Evolutionary conservation across 2,329 filamentous ascomycete genomes (phyloP), one percentile per base, ranked within the genome.

Genomic region (Gremmenia infestans): DNA sequence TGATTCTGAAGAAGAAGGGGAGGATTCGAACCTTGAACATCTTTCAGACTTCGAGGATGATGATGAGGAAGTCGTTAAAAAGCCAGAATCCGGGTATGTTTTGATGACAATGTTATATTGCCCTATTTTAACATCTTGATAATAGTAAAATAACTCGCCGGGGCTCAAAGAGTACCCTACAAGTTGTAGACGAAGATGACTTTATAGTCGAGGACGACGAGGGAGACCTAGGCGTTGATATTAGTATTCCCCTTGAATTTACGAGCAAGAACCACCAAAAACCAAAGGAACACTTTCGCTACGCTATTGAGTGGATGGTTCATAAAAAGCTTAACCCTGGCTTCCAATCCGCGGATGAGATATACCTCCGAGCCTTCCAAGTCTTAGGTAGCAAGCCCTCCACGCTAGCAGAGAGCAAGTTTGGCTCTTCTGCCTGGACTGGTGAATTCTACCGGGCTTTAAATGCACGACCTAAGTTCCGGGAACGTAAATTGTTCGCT

Each of bases 241-340:
- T 73, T 23, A 35, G 77, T 3, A 82, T 90, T 2, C 89, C 89
- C 0, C 74, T 92, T 1, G 75, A 87, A 63, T 91, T 90, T 68
- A 88, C 85, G 0, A 72, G 78, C 3, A 79, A 87, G 55, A 79
- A 82, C 0, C 83, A 85, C 59, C 85, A 85, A 62, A 87, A 87
- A 50, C 74, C 86, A 0, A 85, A 84, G 60, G 84, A 89, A 40
- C 82, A 91, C 50, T 93, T 93, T 73, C 81, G 81, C 48, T 83
- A 86, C 63, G 86, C 83, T 0, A 77, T 93, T 2, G 87, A 91
- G 67, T 93, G 88, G 88, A 86, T 92, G 72, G 85, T 93, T 2
- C 87, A 91, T 65, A 88, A 88, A 67, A 86, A 87, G 63, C 78
- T 94, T 50, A 87, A 91, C 62, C 88, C 88, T 0, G 82, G 77